Conservation (phyloP, 176 grass and related monocot species). For the Zea luxurians region DNA sequence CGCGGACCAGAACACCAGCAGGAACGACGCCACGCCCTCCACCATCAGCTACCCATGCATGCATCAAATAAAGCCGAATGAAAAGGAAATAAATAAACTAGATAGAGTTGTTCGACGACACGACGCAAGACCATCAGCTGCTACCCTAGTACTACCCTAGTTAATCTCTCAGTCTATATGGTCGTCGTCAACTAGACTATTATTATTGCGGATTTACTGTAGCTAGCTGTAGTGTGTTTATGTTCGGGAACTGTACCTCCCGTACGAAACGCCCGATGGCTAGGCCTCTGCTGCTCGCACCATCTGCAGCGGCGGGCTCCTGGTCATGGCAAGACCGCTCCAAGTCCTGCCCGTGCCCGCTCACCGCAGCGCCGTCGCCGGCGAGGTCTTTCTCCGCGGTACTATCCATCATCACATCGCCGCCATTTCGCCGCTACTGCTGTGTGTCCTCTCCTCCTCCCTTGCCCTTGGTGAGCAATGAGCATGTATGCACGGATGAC, state of each 20-base stretch:
- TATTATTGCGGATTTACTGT: no score
- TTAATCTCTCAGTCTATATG: neutral
- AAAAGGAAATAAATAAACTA: neutral
- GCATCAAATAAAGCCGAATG: neutral
- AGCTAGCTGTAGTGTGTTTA: no score
- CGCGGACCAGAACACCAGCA: slow-evolving; percentile 53
- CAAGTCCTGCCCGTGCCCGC: neutral
- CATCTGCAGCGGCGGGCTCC: neutral
- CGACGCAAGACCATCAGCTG: neutral
- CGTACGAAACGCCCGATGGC: slow-evolving; percentile 23
- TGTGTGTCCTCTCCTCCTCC: no score
- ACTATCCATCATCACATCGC: slow-evolving; percentile 8
- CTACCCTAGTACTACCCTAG: no score
- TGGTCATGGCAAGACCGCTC: slow-evolving; percentile 13
- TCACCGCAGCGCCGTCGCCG: neutral
- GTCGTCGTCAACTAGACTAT: neutral
- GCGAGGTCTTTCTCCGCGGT: neutral
- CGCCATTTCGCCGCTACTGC: neutral
- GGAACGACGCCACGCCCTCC: slow-evolving; percentile 38
- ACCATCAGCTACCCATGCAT: slow-evolving; percentile 14
- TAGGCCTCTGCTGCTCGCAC: slow-evolving; percentile 24
- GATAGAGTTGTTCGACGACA: neutral
- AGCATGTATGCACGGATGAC: neutral
- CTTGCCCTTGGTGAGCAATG: neutral
- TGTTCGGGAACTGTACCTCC: slow-evolving; percentile 19